phyloP scores from a whole-genome alignment of 73 alveolate species.

The Diophrys sp. region DNA sequence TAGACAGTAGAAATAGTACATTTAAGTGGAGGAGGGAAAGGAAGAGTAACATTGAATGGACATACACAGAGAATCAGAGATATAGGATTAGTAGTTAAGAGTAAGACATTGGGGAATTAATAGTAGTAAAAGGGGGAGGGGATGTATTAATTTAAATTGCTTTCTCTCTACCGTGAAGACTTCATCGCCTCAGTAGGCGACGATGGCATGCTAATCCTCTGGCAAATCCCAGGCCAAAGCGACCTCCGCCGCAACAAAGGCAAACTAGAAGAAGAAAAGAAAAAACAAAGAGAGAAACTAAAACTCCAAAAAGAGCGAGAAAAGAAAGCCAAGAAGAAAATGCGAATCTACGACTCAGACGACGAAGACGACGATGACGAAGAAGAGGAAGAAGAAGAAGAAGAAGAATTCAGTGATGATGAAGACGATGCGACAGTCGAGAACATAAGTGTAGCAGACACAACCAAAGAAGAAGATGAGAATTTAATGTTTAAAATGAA shows the following conservation, averaged over 20 bases:
- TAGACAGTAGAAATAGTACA: neutral
- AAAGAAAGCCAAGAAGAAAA: neutral
- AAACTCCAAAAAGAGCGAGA: neutral
- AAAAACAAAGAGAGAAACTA: neutral
- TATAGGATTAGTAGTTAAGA: neutral
- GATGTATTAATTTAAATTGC: no score
- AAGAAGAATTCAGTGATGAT: neutral
- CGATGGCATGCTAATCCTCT: neutral
- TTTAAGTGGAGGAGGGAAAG: neutral
- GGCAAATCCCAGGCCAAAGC: neutral
- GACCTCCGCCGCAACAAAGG: no score
- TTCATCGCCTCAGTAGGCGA: neutral
- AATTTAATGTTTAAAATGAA: neutral
- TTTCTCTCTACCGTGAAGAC: no score
- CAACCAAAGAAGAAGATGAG: neutral
- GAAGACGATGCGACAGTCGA: neutral
- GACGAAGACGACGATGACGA: neutral
- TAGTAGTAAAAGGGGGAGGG: no score
- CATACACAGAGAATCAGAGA: neutral
- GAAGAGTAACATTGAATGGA: neutral
- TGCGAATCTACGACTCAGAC: neutral
- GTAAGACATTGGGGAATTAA: neutral
- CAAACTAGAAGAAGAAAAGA: neutral
- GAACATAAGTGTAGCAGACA: neutral
- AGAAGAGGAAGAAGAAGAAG: constrained; percentile 1